Evolutionary conservation across 1,284 basidiomycete species (phyloP).

Genomic region (Crucibulum parvulum): DNA sequence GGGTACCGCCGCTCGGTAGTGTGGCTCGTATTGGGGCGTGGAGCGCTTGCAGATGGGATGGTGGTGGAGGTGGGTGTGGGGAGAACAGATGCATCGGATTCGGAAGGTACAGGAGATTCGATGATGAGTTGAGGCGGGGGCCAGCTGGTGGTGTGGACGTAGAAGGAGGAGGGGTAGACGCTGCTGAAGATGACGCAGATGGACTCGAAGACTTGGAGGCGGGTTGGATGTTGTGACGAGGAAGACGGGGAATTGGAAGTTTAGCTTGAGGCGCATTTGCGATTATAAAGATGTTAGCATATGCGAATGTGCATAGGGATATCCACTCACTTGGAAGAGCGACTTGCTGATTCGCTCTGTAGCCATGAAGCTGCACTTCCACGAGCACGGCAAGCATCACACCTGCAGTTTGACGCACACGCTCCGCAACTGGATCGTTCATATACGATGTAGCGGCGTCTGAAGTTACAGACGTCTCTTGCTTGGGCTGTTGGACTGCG

Average conservation of each 20-base stretch:
- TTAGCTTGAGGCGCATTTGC: slow-evolving; percentile 28
- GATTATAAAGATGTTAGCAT: slow-evolving; percentile 1
- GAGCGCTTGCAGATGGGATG: slow-evolving; percentile 12
- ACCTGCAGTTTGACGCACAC: slow-evolving; percentile 64
- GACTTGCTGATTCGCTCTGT: slow-evolving; percentile 30
- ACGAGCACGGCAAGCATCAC: slow-evolving; percentile 68
- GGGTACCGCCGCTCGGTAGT: slow-evolving; percentile 91
- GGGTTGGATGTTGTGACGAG: slow-evolving; percentile 20
- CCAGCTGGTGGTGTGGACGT: slow-evolving; percentile 32
- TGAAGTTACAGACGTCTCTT: no score
- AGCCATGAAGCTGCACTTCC: slow-evolving; percentile 33
- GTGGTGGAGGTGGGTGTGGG: slow-evolving; percentile 17
- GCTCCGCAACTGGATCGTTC: slow-evolving; percentile 53
- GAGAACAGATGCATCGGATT: slow-evolving; percentile 30
- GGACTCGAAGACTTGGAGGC: slow-evolving; percentile 26
- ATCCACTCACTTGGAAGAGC: slow-evolving; percentile 14
- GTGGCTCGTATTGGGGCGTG: slow-evolving; percentile 84
- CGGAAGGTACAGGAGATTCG: slow-evolving; percentile 10
- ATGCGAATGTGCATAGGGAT: background rate
- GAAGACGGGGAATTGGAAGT: slow-evolving; percentile 46
- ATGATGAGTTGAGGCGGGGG: slow-evolving; percentile 17
- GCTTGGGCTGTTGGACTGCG: no score
- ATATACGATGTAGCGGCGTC: no score
- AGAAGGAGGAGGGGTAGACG: slow-evolving; percentile 36
- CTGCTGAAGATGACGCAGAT: slow-evolving; percentile 37